A percentile compares a stretch with the other conserved stretches of the same genome.
Evolutionary conservation across 192 early-diverging fungal genomes (phyloP).

Genomic region (Entrophospora sp.): DNA sequence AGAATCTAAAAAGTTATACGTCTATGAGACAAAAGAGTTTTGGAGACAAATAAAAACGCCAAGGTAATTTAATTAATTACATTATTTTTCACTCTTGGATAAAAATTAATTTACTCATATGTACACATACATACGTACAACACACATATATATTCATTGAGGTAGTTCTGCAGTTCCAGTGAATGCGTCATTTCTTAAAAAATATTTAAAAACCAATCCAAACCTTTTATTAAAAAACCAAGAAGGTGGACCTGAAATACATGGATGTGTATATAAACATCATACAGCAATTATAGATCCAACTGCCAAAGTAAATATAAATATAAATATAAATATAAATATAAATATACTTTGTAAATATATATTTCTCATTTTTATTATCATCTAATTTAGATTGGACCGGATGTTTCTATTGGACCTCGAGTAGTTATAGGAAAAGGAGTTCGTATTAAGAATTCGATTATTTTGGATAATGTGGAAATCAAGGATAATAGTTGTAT

Average conservation of each 20-base stretch:
- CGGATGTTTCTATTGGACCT: slow-evolving; percentile 92
- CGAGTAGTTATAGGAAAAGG: slow-evolving; percentile 83
- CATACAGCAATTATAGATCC: slow-evolving; percentile 90
- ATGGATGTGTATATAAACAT: slow-evolving; percentile 91
- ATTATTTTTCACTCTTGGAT: too few relatives aligned
- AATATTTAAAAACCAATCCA: slow-evolving; percentile 53
- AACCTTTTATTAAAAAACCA: slow-evolving; percentile 53
- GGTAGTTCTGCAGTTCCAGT: slow-evolving; percentile 82
- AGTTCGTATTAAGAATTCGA: slow-evolving; percentile 87
- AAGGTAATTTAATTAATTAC: slow-evolving; percentile 34
- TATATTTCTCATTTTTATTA: too few relatives aligned
- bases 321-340: too few relatives aligned
- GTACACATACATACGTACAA: too few relatives aligned
- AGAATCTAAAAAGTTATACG: slow-evolving; percentile 74
- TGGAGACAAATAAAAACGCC: slow-evolving; percentile 98
- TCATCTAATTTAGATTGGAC: slow-evolving; percentile 59
- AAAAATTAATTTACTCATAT: too few relatives aligned
- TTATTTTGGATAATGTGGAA: slow-evolving; percentile 87
- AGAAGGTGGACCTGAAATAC: slow-evolving; percentile 60
- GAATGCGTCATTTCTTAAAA: slow-evolving; percentile 87
- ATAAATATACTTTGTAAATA: too few relatives aligned
- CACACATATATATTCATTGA: slow-evolving; percentile 9
- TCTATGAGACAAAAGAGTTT: slow-evolving; percentile 77
- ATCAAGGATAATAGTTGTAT: slow-evolving; percentile 86
- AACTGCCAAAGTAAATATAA: slow-evolving; percentile 59